Base-by-base conservation (phyloP, 2,329 filamentous ascomycete genomes). In the Albophoma yamanashiensis region DNA sequence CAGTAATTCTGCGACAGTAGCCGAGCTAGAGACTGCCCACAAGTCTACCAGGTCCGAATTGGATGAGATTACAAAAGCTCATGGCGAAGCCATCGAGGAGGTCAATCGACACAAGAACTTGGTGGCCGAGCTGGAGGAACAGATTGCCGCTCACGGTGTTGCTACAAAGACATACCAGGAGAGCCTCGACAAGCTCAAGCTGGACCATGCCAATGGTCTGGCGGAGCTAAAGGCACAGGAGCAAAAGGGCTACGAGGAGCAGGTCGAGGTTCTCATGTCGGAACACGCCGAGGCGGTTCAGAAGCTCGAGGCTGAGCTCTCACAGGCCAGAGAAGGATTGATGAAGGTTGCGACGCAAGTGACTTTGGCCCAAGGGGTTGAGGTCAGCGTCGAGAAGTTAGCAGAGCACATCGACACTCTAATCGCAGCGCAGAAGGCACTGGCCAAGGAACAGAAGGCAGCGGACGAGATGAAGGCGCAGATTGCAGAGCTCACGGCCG, bases 1-100 rank as follows among this genome's bases (percentile, higher is more conserved):
- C 63, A 81, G 78, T 64, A 90, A 92, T 67, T 79, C 85, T 15
- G 71, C 81, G 45, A 89, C 87, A 67, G 86, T 96, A 38, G 80
- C 85, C 3, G 83, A 89, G 64, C 79, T 96, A 17, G 91, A 96
- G 72, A 76, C 86, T 64, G 83, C 87, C 4, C 88, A 95, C 69
- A 73, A 82, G 39, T 80, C 81, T 34, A 83, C 89, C 57, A 83
- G 85, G 67, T 75, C 81, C 55, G 83, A 93, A 67, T 80, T 95
- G 14, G 84, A 90, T 45, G 82, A 88, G 58, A 82, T 87, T 53
- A 79, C 81, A 11, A 80, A 83, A 58, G 80, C 83, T 0, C 84
- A 85, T 59, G 83, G 85, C 27, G 72, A 81, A 25, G 77, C 76
- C 0, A 66, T 69, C 27, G 69, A 74, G 2, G 80, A 85, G 58